Percentiles rank a stretch among this genome's conserved stretches.
Conservation (phyloP, 139 green algal genomes). For the Chlorokybus atmophyticus region DNA sequence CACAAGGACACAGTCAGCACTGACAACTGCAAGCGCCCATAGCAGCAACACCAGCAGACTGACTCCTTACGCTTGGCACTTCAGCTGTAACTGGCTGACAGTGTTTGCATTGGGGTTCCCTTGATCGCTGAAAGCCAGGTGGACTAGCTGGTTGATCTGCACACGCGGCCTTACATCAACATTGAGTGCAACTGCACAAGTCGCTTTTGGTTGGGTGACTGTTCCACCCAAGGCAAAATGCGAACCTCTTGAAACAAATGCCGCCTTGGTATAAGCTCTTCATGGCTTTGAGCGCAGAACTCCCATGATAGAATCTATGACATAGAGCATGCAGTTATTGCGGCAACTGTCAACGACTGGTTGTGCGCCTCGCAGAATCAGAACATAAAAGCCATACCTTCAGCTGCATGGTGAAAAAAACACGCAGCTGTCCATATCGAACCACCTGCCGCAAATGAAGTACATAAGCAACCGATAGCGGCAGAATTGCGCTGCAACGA, state of each 20-base stretch:
- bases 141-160: constrained; percentile 10
- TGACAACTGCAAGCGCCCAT: too few relatives aligned
- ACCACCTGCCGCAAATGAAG: neutral
- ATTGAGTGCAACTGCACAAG: too few relatives aligned
- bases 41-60: neutral
- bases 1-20: too few relatives aligned
- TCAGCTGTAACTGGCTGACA: constrained; percentile 8
- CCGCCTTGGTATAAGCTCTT: constrained; percentile 29
- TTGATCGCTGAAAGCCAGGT: constrained; percentile 18
- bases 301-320: constrained; percentile 35
- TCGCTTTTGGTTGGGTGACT: too few relatives aligned
- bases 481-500: too few relatives aligned
- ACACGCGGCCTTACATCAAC: too few relatives aligned
- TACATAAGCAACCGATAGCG: too few relatives aligned
- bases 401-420: constrained; percentile 5
- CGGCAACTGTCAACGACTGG: neutral
- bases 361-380: neutral
- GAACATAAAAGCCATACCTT: too few relatives aligned
- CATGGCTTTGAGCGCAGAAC: constrained; percentile 32
- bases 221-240: too few relatives aligned
- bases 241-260: constrained; percentile 12
- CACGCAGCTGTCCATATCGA: constrained; percentile 8
- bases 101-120: too few relatives aligned
- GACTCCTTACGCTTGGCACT: constrained; percentile 14
- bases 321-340: constrained; percentile 1